A percentile compares a stretch with the other conserved stretches of the same genome.
Conservation (phyloP, 805 yeast genomes). For the Saturnispora hagleri region DNA sequence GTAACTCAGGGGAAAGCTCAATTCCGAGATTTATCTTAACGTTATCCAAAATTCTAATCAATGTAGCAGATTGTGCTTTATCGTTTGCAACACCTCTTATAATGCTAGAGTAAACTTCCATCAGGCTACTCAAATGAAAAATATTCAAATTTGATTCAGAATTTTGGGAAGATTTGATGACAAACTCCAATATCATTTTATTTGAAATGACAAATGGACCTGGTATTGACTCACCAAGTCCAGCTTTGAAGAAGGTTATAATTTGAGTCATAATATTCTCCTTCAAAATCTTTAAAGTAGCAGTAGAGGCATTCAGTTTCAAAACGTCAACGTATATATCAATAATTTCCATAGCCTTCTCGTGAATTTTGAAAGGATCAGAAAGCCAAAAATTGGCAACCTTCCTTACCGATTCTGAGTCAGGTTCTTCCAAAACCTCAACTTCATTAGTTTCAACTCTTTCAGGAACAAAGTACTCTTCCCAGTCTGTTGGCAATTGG, state of each 20-base stretch:
- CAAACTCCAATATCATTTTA: slow-evolving; percentile 33
- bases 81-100: slow-evolving; percentile 25
- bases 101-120: slow-evolving; percentile 30
- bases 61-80: neutral
- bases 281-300: slow-evolving; percentile 23
- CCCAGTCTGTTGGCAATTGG: slow-evolving; percentile 46
- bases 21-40: neutral
- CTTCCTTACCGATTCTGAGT: neutral
- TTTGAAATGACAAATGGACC: slow-evolving; percentile 58
- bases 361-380: slow-evolving; percentile 40
- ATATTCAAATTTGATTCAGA: slow-evolving; percentile 26
- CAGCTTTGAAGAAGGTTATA: slow-evolving; percentile 52
- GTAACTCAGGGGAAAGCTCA: slow-evolving; percentile 13
- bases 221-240: slow-evolving; percentile 50
- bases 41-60: neutral
- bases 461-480: slow-evolving; percentile 25
- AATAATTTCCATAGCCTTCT: slow-evolving; percentile 33
- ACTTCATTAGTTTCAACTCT: neutral
- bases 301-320: slow-evolving; percentile 12
- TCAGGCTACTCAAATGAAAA: slow-evolving; percentile 8
- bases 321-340: slow-evolving; percentile 33
- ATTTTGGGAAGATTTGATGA: slow-evolving; percentile 26
- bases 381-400: slow-evolving; percentile 3
- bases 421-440: neutral
- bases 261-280: slow-evolving; percentile 54